These are phyloP conservation scores for Chlamydomonas sp. DNA, from an alignment of 139 green algal species.

Conservation along the genomic window DNA sequence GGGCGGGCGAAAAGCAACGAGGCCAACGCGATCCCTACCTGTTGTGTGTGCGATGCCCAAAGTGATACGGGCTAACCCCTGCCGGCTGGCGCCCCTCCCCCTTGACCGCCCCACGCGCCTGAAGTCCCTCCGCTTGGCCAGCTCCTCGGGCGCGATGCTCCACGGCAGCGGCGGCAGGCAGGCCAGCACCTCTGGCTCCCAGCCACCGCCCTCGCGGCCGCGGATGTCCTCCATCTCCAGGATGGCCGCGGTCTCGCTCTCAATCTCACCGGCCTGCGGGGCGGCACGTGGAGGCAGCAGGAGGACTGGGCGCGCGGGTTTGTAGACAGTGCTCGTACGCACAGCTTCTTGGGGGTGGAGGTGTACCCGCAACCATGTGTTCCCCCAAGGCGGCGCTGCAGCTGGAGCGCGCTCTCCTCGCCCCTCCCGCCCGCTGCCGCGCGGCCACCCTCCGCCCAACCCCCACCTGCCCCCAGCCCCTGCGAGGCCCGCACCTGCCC, in stretches of 20 bases:
- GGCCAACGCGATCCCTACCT: background rate
- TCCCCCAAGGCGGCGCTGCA: no score
- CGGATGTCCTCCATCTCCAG: slow-evolving; percentile 61
- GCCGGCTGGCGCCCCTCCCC: background rate
- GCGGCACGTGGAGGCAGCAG: slow-evolving; percentile 4
- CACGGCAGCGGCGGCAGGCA: slow-evolving; percentile 88
- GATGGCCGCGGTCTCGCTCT: slow-evolving; percentile 77
- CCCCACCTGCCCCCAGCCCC: no score
- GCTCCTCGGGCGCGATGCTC: slow-evolving; percentile 74
- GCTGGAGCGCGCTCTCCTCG: no score
- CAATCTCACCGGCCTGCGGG: slow-evolving; percentile 73
- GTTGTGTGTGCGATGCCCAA: no score
- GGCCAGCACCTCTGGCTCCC: slow-evolving; percentile 68
- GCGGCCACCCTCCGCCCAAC: no score
- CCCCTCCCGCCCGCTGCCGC: no score
- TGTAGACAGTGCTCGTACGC: background rate
- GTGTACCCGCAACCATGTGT: no score
- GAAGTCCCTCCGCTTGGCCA: slow-evolving; percentile 79
- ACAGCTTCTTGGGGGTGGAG: no score
- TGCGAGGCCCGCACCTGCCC: background rate
- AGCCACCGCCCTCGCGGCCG: background rate
- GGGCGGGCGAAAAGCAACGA: background rate
- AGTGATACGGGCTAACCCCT: background rate
- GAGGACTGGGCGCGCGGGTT: background rate
- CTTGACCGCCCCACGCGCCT: slow-evolving; percentile 25